phyloP scores from a whole-genome alignment of 1,139 yeast genomes.

The Kodamaea sp. region DNA sequence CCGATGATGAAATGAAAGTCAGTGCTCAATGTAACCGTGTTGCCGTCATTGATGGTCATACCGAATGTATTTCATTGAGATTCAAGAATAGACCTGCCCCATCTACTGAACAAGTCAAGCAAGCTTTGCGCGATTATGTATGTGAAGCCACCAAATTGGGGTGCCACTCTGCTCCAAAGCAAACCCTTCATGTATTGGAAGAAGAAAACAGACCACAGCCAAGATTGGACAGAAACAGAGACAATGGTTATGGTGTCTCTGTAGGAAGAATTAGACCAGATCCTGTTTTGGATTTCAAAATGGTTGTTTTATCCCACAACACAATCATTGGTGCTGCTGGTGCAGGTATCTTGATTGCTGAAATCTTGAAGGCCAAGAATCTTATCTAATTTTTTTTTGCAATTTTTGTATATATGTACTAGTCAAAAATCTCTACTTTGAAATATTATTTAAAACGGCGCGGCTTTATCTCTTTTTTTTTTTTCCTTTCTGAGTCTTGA shows the following conservation, averaged over 20 bases:
- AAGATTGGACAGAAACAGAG: constrained; percentile 93
- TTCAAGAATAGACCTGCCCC: constrained; percentile 85
- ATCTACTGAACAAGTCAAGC: constrained; percentile 72
- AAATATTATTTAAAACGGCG: neutral
- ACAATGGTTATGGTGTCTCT: constrained; percentile 88
- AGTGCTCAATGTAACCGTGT: constrained; percentile 97
- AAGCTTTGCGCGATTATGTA: constrained; percentile 65
- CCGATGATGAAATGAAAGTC: constrained; percentile 72
- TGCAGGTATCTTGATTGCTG: constrained; percentile 96
- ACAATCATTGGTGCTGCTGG: constrained; percentile 99
- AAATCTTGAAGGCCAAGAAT: constrained; percentile 73
- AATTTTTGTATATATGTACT: neutral
- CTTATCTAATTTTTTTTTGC: constrained; percentile 44
- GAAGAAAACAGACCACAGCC: constrained; percentile 97
- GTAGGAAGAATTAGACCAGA: constrained; percentile 95
- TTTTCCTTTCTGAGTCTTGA: neutral
- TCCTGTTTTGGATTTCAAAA: constrained; percentile 88
- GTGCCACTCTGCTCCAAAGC: constrained; percentile 90
- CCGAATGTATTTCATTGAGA: constrained; percentile 86
- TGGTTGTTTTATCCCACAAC: constrained; percentile 94
- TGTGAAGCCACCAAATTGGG: constrained; percentile 78
- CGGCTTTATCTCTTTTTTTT: neutral
- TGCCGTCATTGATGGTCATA: constrained; percentile 96
- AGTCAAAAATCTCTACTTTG: neutral
- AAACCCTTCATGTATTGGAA: constrained; percentile 87